Base-by-base conservation (phyloP, 2,329 filamentous ascomycete species). In the Microascus cirrosus region DNA sequence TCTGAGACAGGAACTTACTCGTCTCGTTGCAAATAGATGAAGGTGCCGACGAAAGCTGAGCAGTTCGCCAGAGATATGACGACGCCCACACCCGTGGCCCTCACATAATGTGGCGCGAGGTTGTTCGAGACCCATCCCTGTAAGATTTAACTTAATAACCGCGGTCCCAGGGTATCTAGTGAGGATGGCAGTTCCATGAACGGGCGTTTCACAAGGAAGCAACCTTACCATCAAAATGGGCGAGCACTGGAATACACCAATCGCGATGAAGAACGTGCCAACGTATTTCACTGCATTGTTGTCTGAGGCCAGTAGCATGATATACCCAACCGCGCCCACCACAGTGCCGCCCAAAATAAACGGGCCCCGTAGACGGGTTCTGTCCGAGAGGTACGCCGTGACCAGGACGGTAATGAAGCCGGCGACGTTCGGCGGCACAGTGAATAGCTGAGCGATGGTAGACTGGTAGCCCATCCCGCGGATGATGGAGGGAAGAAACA, bases 21-120 rank as follows among this genome's bases (percentile, higher is more conserved):
- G 63, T 77, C 73, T 58, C 68, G 62, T n/a, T 66, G 62, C 3
- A 77, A 65, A 60, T 75, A 76, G 22, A 73, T 73, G 58, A 75
- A 76, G 0, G 74, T 73, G 2, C 71, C 73, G 10, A 75, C 68
- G 57, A 77, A 77, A 10, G 73, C 73, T 1, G 32, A n/a, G 22
- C 24, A 54, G 57, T 71, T 72, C 7, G 68, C 69, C 39, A 71
- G 63, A 8, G 65, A 67, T 12, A 72, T 64, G 20, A 71, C 63
- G 56, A 71, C 66, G 2, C 69, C 69, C 24, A 71, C 60, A 12
- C 66, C 67, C 10, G 70, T 63, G 11, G 69, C 70, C 28, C 70
- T 63, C 32, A 70, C 68, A 55, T 68, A 70, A 25, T 70, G 69
- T 20, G 69, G 69, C 10, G 66, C 64, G n/a, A 68, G 66, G 52